Base-by-base conservation (phyloP, 306 rosid species). In the Vigna unguiculata region DNA sequence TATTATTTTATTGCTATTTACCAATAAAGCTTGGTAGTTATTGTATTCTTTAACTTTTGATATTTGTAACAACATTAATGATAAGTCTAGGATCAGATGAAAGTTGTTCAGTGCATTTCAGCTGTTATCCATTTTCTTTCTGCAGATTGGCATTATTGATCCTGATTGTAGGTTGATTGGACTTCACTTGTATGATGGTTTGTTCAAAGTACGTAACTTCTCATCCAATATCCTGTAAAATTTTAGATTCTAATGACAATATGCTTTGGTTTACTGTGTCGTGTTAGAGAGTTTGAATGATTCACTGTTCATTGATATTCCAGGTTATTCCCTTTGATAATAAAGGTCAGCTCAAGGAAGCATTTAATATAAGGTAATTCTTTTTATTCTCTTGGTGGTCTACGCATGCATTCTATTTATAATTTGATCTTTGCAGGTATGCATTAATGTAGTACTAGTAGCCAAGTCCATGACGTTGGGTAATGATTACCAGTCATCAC, bases 261-360 rank as follows among this genome's bases (percentile, higher is more conserved):
- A 16, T 21, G 48, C 54, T 66, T 65, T 4, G 34, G 48, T 17
- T n/a, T 69, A 65, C 22, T 12, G 22, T 22, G 13, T 59, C 69
- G n/a, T 74, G 25, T 58, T 61, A 28, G 4, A 7, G 55, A 38
- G 17, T 62, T 61, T 43, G 61, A 69, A 55, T 75, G 45, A 55
- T 77, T 65, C 14, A 36, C 20, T 43, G 47, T 66, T 79, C 49
- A 32, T 80, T 85, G 72, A 32, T 75, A 51, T 77, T 17, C 69
- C 83, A 95, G 99, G 99, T 95, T 66, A 92, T 95, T 81, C 99
- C 99, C 59, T 95, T 95, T 36, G 98, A 95, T 75, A 95, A 93
- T 75, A 95, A 86, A 80, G 99, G 99, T 28, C 99, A 89, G 80
- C 97, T 95, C 72, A 95, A 95, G 87, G 99, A 95, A 84, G 99